Conservation (phyloP, 192 early-diverging fungal genomes). For the Chytriomyces confervae region DNA sequence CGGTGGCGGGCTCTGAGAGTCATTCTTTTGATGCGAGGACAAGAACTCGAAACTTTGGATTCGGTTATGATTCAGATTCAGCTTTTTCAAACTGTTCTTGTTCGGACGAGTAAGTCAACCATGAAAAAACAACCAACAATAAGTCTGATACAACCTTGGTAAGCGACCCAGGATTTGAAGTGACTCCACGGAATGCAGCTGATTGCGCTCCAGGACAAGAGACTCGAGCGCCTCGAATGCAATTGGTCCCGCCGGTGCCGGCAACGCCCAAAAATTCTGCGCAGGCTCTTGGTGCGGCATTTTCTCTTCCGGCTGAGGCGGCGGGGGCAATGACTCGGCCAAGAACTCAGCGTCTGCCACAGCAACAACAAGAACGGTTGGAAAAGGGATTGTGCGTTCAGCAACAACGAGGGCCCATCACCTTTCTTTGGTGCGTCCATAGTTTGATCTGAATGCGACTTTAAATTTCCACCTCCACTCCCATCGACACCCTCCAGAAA, state of each 20-base stretch:
- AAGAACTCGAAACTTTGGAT: constrained; percentile 46
- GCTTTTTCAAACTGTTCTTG: constrained; percentile 42
- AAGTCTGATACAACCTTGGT: constrained; percentile 44
- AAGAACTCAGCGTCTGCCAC: too few relatives aligned
- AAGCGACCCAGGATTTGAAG: constrained; percentile 48
- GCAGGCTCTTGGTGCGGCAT: background rate
- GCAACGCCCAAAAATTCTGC: background rate
- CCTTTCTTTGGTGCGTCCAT: too few relatives aligned
- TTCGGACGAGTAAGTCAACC: background rate
- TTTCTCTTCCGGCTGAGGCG: background rate
- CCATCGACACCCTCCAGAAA: background rate
- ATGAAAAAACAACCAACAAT: background rate
- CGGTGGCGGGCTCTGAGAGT: constrained; percentile 17
- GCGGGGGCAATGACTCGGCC: too few relatives aligned
- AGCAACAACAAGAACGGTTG: background rate
- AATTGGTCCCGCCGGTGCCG: constrained; percentile 16
- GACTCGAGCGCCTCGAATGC: constrained; percentile 52
- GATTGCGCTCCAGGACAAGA: constrained; percentile 53
- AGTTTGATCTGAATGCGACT: too few relatives aligned
- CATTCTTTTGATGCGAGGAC: constrained; percentile 5
- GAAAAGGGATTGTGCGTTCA: background rate
- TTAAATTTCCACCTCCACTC: too few relatives aligned
- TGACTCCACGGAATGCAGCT: constrained; percentile 29
- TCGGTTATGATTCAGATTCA: constrained; percentile 51
- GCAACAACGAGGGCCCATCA: too few relatives aligned